These are phyloP conservation scores for Candida berthetii DNA, from an alignment of 805 yeast species.

Conservation along the genomic window DNA sequence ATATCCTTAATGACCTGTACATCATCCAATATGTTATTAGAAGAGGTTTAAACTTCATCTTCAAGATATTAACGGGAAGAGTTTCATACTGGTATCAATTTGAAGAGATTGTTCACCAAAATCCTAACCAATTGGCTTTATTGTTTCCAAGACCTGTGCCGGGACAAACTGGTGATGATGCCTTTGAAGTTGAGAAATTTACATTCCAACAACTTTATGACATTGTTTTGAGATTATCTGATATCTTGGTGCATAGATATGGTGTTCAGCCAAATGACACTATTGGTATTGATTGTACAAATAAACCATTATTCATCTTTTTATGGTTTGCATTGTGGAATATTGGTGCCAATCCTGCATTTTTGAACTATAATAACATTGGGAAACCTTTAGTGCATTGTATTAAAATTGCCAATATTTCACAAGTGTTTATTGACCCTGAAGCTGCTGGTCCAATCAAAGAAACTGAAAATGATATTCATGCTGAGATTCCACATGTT, in stretches of 20 bases:
- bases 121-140: slow-evolving; percentile 53
- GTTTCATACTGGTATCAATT: slow-evolving; percentile 67
- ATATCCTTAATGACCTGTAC: slow-evolving; percentile 45
- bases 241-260: slow-evolving; percentile 54
- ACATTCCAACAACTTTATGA: slow-evolving; percentile 69
- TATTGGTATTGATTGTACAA: slow-evolving; percentile 71
- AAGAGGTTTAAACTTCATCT: slow-evolving; percentile 33
- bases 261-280: slow-evolving; percentile 62
- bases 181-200: slow-evolving; percentile 53
- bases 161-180: slow-evolving; percentile 37
- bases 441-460: slow-evolving; percentile 49
- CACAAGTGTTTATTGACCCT: slow-evolving; percentile 69
- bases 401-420: slow-evolving; percentile 57
- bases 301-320: slow-evolving; percentile 76
- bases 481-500: slow-evolving; percentile 28
- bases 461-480: slow-evolving; percentile 40
- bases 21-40: slow-evolving; percentile 38
- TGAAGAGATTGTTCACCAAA: slow-evolving; percentile 43
- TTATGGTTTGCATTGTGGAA: slow-evolving; percentile 88
- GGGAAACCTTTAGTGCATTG: slow-evolving; percentile 79
- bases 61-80: slow-evolving; percentile 18
- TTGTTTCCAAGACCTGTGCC: slow-evolving; percentile 40
- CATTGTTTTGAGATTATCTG: slow-evolving; percentile 58
- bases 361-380: slow-evolving; percentile 72
- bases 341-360: slow-evolving; percentile 84